Evolutionary conservation across 2,329 filamentous ascomycete genomes (phyloP).

Genomic region (Aureobasidium zeae): DNA sequence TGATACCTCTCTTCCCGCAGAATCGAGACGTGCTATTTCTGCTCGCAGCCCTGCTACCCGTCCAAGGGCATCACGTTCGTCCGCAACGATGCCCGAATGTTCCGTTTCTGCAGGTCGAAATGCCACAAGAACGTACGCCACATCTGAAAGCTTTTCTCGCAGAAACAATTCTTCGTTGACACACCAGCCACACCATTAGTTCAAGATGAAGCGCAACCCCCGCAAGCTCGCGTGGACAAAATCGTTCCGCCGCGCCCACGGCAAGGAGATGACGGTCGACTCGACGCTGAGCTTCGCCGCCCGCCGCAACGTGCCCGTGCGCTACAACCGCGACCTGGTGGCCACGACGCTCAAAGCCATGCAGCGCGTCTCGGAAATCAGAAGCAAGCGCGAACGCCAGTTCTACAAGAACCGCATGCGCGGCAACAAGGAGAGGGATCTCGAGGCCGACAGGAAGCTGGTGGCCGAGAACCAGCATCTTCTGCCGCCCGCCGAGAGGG

Average conservation of each 20-base stretch:
- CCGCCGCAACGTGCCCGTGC: constrained; percentile 84
- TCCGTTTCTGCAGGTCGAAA: constrained; percentile 59
- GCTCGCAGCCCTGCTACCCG: constrained; percentile 58
- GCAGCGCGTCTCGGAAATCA: constrained; percentile 80
- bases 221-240: constrained; percentile 97
- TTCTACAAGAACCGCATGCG: constrained; percentile 94
- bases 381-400: constrained; percentile 69
- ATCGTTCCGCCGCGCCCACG: constrained; percentile 73
- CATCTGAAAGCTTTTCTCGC: neutral
- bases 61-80: constrained; percentile 58
- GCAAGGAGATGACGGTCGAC: constrained; percentile 85
- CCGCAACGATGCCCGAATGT: constrained; percentile 55
- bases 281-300: constrained; percentile 85
- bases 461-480: constrained; percentile 89
- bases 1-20: constrained; percentile 24
- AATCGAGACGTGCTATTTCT: constrained; percentile 63
- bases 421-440: constrained; percentile 75
- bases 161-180: constrained; percentile 9
- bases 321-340: constrained; percentile 91
- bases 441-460: constrained; percentile 72
- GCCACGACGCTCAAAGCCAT: constrained; percentile 84
- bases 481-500: constrained; percentile 52
- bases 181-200: constrained; percentile 37
- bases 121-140: constrained; percentile 49
- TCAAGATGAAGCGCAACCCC: constrained; percentile 98